These are phyloP conservation scores for Talaromyces sp. DNA, from an alignment of 2,329 filamentous ascomycete species.

Conservation along the genomic window DNA sequence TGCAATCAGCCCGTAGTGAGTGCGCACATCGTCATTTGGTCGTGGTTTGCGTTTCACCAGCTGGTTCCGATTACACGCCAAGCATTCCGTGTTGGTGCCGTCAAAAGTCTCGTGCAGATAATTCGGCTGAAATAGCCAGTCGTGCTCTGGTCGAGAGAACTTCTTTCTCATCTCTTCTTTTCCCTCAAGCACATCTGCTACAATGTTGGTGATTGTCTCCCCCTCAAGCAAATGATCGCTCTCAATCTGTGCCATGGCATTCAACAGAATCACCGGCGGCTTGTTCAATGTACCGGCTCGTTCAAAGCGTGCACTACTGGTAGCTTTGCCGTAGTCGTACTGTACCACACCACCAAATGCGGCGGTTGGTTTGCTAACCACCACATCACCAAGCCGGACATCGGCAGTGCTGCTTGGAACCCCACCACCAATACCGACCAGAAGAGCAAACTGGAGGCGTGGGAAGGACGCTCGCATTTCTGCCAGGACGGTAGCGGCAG, in stretches of 20 bases:
- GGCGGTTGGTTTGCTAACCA: neutral
- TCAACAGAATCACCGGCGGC: neutral
- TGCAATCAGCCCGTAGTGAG: slow-evolving; percentile 28
- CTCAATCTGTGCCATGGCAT: neutral
- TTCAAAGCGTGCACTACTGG: neutral
- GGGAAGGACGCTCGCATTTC: slow-evolving; percentile 1
- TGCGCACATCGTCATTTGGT: slow-evolving; percentile 3
- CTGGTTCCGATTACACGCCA: neutral
- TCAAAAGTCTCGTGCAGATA: neutral
- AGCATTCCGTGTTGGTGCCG: neutral
- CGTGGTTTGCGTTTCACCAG: slow-evolving; percentile 14
- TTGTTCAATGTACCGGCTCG: neutral
- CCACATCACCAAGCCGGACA: slow-evolving; percentile 6
- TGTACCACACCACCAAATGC: neutral
- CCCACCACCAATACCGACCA: slow-evolving; percentile 3
- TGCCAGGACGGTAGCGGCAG: neutral
- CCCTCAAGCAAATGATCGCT: neutral
- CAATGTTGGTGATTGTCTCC: neutral
- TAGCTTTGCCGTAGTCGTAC: slow-evolving; percentile 6
- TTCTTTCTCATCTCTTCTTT: neutral
- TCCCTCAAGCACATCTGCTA: neutral
- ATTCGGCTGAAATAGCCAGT: neutral
- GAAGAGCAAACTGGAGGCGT: neutral
- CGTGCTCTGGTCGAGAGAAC: neutral
- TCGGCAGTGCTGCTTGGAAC: neutral